A percentile compares a stretch with the other conserved stretches of the same genome.
phyloP scores from a whole-genome alignment of 495 filamentous ascomycete species.

The Podospora australis region DNA sequence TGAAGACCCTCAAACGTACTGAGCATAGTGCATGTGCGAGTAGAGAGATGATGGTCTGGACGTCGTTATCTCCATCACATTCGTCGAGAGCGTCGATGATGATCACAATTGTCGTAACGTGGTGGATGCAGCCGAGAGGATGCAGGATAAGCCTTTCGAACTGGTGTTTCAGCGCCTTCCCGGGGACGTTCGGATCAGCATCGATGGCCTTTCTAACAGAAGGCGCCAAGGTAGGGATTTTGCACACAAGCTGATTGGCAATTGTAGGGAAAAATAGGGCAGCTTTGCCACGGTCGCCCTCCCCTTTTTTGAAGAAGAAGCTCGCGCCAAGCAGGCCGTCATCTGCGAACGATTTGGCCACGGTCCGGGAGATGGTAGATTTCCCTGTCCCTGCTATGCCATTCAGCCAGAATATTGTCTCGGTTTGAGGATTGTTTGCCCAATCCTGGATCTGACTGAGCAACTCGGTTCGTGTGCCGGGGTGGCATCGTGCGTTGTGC shows the following conservation, averaged over 20 bases:
- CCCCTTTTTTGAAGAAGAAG: conserved; percentile 50
- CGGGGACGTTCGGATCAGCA: conserved; percentile 27
- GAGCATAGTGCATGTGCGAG: conserved; percentile 17
- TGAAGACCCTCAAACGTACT: conserved; percentile 15
- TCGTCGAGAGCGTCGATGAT: conserved; percentile 33
- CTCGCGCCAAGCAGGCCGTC: conserved; percentile 26
- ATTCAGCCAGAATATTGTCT: conserved; percentile 38
- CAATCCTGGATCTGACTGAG: conserved; percentile 18
- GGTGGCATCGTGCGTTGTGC: conserved; percentile 21
- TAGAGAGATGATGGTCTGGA: conserved; percentile 32
- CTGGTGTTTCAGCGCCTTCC: conserved; percentile 38
- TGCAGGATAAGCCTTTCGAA: conserved; percentile 43
- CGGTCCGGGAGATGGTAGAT: conserved; percentile 38
- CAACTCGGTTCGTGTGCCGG: conserved; percentile 24
- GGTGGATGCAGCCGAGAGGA: conserved; percentile 22
- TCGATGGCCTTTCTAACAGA: conserved; percentile 32
- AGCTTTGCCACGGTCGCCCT: conserved; percentile 36
- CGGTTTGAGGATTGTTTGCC: conserved; percentile 5
- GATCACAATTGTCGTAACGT: conserved; percentile 12
- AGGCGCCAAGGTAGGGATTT: conserved; percentile 18
- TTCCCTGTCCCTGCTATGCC: conserved; percentile 45
- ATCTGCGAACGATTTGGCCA: conserved; percentile 21
- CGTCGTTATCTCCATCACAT: conserved; percentile 26
- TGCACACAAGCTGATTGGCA: conserved; percentile 31
- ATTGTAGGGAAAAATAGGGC: conserved; percentile 41